Percentiles rank a stretch among this genome's conserved stretches.
These are phyloP conservation scores for Aspergillus awamori DNA, from an alignment of 2,329 filamentous ascomycete species.

Conservation along the genomic window DNA sequence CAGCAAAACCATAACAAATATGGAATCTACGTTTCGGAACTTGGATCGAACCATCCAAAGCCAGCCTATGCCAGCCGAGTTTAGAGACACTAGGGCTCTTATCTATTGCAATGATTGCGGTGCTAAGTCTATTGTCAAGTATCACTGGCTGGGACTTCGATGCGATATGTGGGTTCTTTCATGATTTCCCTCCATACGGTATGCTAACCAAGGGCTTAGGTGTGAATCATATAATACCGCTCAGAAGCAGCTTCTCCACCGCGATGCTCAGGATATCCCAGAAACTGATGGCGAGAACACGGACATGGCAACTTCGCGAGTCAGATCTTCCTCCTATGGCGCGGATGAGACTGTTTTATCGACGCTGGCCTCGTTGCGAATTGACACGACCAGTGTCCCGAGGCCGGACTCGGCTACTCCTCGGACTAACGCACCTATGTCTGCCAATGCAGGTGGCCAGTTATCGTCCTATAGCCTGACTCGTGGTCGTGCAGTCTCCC, in stretches of 20 bases:
- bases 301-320: slow-evolving; percentile 19
- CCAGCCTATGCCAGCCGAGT: slow-evolving; percentile 91
- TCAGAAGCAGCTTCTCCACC: slow-evolving; percentile 45
- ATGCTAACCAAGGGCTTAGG: slow-evolving; percentile 28
- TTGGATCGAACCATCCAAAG: slow-evolving; percentile 82
- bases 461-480: slow-evolving; percentile 41
- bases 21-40: slow-evolving; percentile 93
- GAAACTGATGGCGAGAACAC: slow-evolving; percentile 31
- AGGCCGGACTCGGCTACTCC: slow-evolving; percentile 21
- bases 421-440: slow-evolving; percentile 23
- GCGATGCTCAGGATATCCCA: slow-evolving; percentile 27
- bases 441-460: slow-evolving; percentile 27
- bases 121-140: slow-evolving; percentile 80
- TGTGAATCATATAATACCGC: slow-evolving; percentile 53
- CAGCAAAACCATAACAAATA: slow-evolving; percentile 94
- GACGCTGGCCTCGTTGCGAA: slow-evolving; percentile 30
- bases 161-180: slow-evolving; percentile 60
- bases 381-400: slow-evolving; percentile 32
- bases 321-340: slow-evolving; percentile 33
- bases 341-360: slow-evolving; percentile 27
- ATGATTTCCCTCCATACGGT: background rate
- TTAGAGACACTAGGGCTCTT: slow-evolving; percentile 75
- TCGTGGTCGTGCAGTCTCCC: slow-evolving; percentile 45
- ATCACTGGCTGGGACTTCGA: slow-evolving; percentile 94
- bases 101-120: slow-evolving; percentile 95